These are phyloP conservation scores for Ocimum tenuiflorum DNA, from an alignment of 257 asterid genomes.

Conservation along the genomic window DNA sequence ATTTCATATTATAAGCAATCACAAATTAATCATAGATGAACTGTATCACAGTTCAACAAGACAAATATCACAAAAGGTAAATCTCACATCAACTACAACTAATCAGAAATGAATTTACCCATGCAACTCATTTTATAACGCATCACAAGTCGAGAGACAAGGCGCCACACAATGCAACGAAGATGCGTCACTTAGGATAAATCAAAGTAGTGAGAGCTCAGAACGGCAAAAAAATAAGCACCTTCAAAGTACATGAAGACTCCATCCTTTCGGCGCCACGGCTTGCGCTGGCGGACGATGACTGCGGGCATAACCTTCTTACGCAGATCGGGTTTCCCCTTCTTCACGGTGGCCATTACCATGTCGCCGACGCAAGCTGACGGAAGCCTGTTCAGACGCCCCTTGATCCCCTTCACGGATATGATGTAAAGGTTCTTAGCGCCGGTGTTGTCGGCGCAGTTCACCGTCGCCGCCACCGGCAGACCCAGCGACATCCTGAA, in stretches of 20 bases:
- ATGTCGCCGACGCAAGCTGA: conserved; percentile 52
- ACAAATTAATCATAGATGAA: too few relatives aligned
- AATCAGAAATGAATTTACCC: too few relatives aligned
- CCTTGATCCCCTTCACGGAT: conserved; percentile 51
- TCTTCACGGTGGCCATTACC: conserved; percentile 56
- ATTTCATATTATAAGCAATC: too few relatives aligned
- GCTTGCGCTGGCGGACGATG: conserved; percentile 51
- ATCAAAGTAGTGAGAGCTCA: not conserved
- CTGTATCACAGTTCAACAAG: too few relatives aligned
- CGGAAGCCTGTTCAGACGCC: conserved; percentile 47
- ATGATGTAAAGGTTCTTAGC: conserved; percentile 51
- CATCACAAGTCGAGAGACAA: not conserved
- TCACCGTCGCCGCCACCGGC: conserved; percentile 51
- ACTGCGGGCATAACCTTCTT: conserved; percentile 59
- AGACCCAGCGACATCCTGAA: conserved; percentile 53
- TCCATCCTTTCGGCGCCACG: conserved; percentile 54
- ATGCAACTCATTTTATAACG: not conserved
- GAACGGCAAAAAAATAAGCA: too few relatives aligned
- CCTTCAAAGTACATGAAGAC: conserved; percentile 55
- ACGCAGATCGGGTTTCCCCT: conserved; percentile 49
- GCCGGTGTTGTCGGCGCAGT: conserved; percentile 53
- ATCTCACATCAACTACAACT: not conserved
- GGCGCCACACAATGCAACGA: not conserved
- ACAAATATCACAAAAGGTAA: too few relatives aligned
- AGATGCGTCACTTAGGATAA: not conserved